phyloP scores from a whole-genome alignment of 2,329 filamentous ascomycete species.

The Arthroderma uncinatum region DNA sequence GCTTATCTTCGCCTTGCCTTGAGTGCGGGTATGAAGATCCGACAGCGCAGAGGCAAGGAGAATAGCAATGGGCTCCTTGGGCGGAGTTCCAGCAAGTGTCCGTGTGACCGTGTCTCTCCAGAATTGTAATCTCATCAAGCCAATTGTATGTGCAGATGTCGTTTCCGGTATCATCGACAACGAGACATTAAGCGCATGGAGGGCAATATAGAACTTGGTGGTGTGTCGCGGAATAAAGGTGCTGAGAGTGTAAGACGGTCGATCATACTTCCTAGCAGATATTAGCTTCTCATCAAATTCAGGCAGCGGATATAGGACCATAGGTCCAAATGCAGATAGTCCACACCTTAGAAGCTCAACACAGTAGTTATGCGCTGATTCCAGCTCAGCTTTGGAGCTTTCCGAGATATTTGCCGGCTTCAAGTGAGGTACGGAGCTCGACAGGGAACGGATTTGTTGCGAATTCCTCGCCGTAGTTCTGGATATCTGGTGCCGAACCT shows the following conservation, averaged over 20 bases:
- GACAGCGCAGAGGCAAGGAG: conserved; percentile 63
- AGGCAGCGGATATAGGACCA: not conserved
- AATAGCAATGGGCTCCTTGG: conserved; percentile 82
- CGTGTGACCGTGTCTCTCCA: conserved; percentile 78
- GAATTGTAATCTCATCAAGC: conserved; percentile 83
- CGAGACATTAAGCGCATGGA: conserved; percentile 88
- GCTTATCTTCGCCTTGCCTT: conserved; percentile 42
- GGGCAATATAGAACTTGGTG: conserved; percentile 74
- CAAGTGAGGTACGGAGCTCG: not conserved
- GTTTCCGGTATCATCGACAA: conserved; percentile 81
- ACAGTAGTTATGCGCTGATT: conserved; percentile 48
- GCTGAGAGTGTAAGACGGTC: conserved; percentile 74
- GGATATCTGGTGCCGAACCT: not conserved
- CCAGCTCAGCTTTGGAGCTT: conserved; percentile 38
- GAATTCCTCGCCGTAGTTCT: not conserved
- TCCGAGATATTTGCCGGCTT: not conserved
- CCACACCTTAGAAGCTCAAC: conserved; percentile 45
- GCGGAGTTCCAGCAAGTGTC: conserved; percentile 65
- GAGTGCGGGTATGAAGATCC: conserved; percentile 40
- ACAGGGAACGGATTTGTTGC: not conserved
- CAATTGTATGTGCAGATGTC: conserved; percentile 77
- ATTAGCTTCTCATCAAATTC: not conserved
- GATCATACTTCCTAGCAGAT: conserved; percentile 64
- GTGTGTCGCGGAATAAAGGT: conserved; percentile 68
- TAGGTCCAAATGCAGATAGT: not conserved